Evolutionary conservation across 163 green algal genomes (phyloP), one percentile per base, ranked within the genome.

Genomic region (Coccomyxa subellipsoidea): DNA sequence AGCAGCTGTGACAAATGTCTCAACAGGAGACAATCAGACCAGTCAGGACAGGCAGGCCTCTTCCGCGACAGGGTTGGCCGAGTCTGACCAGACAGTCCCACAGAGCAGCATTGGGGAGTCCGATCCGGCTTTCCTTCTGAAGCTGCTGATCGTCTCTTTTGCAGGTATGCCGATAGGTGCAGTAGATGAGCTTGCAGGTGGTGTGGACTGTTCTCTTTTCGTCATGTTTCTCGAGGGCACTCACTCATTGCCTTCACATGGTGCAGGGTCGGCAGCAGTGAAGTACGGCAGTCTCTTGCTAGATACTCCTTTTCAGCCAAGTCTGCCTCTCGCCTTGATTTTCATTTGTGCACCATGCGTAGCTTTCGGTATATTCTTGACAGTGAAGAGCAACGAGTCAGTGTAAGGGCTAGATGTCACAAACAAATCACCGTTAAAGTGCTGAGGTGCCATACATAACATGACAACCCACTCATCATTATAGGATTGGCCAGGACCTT

Each of bases 231-330:
- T n/a, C n/a, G n/a, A n/a, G n/a, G n/a, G n/a, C n/a, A n/a, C n/a
- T 73, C n/a, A 73, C 66, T 35, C 66, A 36, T 18, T 36, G 27
- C 29, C 47, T 8, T 40, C 21, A 8, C 32, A 18, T 78, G 72
- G 36, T 75, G 59, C 81, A 79, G 81, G 38, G n/a, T 36, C 76
- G 37, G 76, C 70, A 29, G 54, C n/a, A 27, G 54, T 96, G 47
- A 96, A 96, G 88, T 96, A 95, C 82, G 92, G 92, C n/a, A 93
- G 86, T 12, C 80, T 95, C 38, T 36, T 92, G 0, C 40, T 89
- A 0, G 83, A 86, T 23, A 36, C 88, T 12, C 90, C 92, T 2
- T 94, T 95, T 53, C 34, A 90, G 53, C 83, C 92, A 31, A 90
- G 88, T 38, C 21, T 47, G 7, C 40, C 78, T 0, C 72, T 88